phyloP scores from a whole-genome alignment of 495 filamentous ascomycete species.

The Hypoxylon trugodes region DNA sequence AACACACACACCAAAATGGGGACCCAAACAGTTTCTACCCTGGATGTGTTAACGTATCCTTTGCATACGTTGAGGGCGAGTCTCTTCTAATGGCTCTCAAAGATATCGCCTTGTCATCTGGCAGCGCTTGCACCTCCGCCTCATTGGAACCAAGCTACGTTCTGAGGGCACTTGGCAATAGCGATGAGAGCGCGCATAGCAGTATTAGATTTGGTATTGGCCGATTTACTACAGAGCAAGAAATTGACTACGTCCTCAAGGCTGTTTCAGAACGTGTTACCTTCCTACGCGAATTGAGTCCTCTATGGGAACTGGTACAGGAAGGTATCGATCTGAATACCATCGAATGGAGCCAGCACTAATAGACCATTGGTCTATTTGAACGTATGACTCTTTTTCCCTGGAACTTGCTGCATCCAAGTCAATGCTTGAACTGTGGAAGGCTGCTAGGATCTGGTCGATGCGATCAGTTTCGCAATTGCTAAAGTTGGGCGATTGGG shows the following conservation, averaged over 20 bases:
- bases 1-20: constrained; percentile 93
- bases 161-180: constrained; percentile 89
- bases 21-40: constrained; percentile 86
- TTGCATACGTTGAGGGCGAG: constrained; percentile 97
- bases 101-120: constrained; percentile 96
- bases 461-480: constrained; percentile 4
- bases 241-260: constrained; percentile 98
- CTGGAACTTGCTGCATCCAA: neutral
- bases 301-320: constrained; percentile 97
- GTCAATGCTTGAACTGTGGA: neutral
- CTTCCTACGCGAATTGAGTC: constrained; percentile 94
- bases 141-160: constrained; percentile 97
- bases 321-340: constrained; percentile 95
- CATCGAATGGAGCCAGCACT: constrained; percentile 98
- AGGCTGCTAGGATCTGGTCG: neutral
- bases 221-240: constrained; percentile 90
- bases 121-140: constrained; percentile 95
- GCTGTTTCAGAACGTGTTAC: constrained; percentile 88
- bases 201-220: constrained; percentile 98
- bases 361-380: constrained; percentile 18
- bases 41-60: constrained; percentile 97
- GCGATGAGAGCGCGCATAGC: constrained; percentile 96
- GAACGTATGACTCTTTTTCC: neutral
- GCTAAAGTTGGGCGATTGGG: constrained; percentile 2
- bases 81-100: constrained; percentile 98